These are phyloP conservation scores for Gracilariopsis chorda DNA, from an alignment of 23 red algal species.

Conservation along the genomic window DNA sequence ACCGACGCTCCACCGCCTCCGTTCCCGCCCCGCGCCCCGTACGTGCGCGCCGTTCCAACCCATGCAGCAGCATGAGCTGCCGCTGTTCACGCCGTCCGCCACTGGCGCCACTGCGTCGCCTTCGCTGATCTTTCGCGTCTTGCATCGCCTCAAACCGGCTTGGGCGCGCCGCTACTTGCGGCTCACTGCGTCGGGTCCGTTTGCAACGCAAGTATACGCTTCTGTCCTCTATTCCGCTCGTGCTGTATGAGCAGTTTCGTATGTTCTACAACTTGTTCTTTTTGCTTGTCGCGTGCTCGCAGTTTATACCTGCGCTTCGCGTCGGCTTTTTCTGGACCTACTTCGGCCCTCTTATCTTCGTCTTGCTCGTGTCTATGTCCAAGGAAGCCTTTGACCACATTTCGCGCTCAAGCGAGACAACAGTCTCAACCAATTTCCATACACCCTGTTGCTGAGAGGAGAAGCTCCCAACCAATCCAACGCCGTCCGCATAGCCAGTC, in stretches of 20 bases:
- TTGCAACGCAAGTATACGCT: constrained; percentile 82
- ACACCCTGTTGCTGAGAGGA: constrained; percentile 48
- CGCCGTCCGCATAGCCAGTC: constrained; percentile 52
- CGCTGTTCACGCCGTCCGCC: constrained; percentile 35
- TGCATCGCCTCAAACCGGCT: background rate
- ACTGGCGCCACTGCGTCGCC: background rate
- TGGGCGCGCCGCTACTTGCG: constrained; percentile 26
- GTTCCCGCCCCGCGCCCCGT: too few species aligned
- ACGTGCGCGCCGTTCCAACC: too few species aligned
- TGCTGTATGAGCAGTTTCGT: constrained; percentile 92
- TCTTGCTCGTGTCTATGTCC: constrained; percentile 75
- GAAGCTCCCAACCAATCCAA: background rate
- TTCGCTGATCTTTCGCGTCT: background rate
- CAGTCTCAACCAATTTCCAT: constrained; percentile 76
- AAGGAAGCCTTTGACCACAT: constrained; percentile 91
- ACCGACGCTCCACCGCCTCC: too few species aligned
- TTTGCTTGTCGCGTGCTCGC: constrained; percentile 83
- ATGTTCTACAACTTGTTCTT: constrained; percentile 99
- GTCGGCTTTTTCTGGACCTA: constrained; percentile 96
- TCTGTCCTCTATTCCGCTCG: constrained; percentile 76
- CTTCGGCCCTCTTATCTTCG: constrained; percentile 91
- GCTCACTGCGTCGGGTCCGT: constrained; percentile 26
- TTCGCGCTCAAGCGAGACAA: constrained; percentile 70
- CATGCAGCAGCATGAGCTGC: constrained; percentile 42
- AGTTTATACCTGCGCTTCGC: constrained; percentile 91